Evolutionary conservation across 768 basidiomycete species (phyloP).

Genomic region (Termitomyces sp.): DNA sequence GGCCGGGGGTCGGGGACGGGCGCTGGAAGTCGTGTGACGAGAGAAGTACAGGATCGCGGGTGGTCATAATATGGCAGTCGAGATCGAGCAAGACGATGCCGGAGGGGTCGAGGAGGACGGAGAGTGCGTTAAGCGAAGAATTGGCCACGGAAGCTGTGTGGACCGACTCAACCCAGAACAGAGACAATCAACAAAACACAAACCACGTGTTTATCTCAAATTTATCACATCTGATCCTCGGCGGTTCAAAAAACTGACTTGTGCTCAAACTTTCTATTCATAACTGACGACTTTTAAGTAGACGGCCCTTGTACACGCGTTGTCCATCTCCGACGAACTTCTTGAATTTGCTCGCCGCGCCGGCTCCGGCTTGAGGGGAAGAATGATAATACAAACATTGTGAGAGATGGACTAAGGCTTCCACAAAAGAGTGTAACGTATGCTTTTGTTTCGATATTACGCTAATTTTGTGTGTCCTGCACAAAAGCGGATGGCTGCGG

Average conservation of each 20-base stretch:
- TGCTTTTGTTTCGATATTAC: too few species aligned
- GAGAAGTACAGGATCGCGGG: constrained; percentile 13
- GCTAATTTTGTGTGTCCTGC: too few species aligned
- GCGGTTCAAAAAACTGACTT: not conserved
- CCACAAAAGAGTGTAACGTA: too few species aligned
- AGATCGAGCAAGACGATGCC: not conserved
- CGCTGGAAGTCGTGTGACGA: constrained; percentile 13
- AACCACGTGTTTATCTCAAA: constrained; percentile 6
- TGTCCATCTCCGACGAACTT: too few species aligned
- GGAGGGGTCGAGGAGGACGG: not conserved
- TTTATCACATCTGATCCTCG: not conserved
- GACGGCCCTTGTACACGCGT: too few species aligned
- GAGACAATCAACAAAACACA: constrained; percentile 1
- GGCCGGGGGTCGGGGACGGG: constrained; percentile 8
- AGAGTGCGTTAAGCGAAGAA: not conserved
- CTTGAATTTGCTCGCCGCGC: too few species aligned
- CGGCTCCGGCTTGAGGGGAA: too few species aligned
- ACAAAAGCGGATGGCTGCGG: too few species aligned
- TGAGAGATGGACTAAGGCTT: too few species aligned
- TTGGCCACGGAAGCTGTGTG: not conserved
- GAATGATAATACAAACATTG: too few species aligned
- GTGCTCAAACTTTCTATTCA: not conserved
- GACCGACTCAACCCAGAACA: not conserved
- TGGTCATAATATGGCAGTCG: constrained; percentile 13
- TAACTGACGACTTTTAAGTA: not conserved